Conservation (phyloP, 2,329 filamentous ascomycete genomes). For the Incumbomyces lentus region DNA sequence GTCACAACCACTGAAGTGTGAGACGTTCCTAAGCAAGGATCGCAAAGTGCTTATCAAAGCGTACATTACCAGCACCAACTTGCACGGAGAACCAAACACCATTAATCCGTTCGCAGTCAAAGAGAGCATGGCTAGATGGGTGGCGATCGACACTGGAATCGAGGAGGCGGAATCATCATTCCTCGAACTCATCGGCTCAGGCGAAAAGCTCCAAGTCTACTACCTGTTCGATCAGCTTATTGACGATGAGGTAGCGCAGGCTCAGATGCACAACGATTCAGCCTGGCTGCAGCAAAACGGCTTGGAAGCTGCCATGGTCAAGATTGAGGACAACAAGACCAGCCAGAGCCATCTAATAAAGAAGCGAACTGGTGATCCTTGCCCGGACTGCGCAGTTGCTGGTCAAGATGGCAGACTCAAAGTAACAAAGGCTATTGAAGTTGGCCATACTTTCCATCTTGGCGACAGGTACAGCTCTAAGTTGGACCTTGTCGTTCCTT, state of each 20-base stretch:
- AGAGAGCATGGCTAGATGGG: constrained; percentile 36
- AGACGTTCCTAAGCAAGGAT: constrained; percentile 1
- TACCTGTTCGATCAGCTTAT: constrained; percentile 17
- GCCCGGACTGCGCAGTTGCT: constrained; percentile 53
- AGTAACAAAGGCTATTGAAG: constrained; percentile 67
- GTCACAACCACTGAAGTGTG: background rate
- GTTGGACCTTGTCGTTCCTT: constrained; percentile 51
- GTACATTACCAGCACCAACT: background rate
- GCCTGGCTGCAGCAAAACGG: constrained; percentile 1
- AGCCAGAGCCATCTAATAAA: constrained; percentile 45
- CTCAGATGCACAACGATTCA: background rate
- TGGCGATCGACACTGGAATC: constrained; percentile 62
- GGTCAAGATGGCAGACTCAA: constrained; percentile 45
- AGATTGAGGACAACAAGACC: background rate
- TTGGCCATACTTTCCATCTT: constrained; percentile 91
- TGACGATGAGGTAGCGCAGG: constrained; percentile 4
- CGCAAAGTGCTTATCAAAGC: background rate
- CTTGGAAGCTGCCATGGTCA: constrained; percentile 9
- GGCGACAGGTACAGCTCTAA: constrained; percentile 78
- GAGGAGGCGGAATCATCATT: constrained; percentile 39
- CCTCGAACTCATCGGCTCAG: background rate
- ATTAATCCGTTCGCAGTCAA: constrained; percentile 58
- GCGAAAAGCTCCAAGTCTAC: constrained; percentile 28
- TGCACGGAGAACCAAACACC: background rate
- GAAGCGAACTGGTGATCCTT: constrained; percentile 58